phyloP scores from a whole-genome alignment of 2,329 filamentous ascomycete species.

The Ophiocordyceps unilateralis region DNA sequence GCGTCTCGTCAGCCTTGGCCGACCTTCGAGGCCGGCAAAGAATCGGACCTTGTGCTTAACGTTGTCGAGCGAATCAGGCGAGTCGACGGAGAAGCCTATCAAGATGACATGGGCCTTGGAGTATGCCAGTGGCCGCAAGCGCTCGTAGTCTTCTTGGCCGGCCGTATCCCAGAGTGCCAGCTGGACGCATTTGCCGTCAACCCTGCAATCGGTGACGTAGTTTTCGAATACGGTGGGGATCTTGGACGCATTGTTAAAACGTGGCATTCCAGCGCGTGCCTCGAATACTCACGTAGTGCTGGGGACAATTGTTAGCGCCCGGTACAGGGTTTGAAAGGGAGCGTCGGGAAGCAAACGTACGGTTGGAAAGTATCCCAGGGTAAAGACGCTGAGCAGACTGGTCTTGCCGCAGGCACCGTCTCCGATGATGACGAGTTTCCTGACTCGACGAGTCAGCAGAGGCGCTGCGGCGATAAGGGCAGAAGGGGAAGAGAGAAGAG shows the following conservation, averaged over 20 bases:
- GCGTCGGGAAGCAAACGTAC: background rate
- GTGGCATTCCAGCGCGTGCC: background rate
- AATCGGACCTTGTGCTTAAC: constrained; percentile 92
- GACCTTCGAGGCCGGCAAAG: background rate
- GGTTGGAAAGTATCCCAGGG: background rate
- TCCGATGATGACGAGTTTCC: constrained; percentile 99
- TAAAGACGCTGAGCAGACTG: constrained; percentile 61
- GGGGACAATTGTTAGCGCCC: constrained; percentile 62
- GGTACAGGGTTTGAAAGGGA: constrained; percentile 23
- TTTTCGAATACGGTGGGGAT: constrained; percentile 99
- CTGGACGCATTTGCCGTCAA: constrained; percentile 99
- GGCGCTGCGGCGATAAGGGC: constrained; percentile 42
- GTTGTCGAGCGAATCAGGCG: constrained; percentile 97
- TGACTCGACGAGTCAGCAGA: constrained; percentile 86
- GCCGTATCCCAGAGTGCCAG: constrained; percentile 99
- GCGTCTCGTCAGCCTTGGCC: constrained; percentile 23
- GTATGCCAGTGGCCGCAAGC: constrained; percentile 96
- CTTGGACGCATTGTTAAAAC: constrained; percentile 54
- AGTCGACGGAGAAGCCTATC: constrained; percentile 98
- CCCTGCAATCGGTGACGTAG: constrained; percentile 99
- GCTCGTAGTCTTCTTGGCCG: constrained; percentile 99
- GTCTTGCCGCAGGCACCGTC: constrained; percentile 99
- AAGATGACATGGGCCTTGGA: constrained; percentile 98
- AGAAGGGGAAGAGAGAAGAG: constrained; percentile 6
- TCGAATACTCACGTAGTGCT: constrained; percentile 39